Percentiles rank a stretch among this genome's conserved stretches.
phyloP scores from a whole-genome alignment of 345 rosid genomes.

The Jatropha curcas region DNA sequence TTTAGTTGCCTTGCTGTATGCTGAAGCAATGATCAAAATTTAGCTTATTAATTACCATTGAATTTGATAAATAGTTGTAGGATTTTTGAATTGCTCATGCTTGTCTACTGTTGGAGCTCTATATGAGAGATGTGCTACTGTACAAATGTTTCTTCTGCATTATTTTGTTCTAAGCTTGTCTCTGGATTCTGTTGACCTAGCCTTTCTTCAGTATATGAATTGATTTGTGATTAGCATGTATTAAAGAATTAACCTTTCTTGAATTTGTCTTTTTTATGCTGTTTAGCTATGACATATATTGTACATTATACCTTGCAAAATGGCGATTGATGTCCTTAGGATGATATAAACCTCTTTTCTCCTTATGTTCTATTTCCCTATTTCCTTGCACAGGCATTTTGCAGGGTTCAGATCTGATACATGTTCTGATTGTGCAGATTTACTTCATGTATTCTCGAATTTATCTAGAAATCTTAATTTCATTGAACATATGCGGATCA shows the following conservation, averaged over 20 bases:
- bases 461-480: slow-evolving; percentile 72
- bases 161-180: background rate
- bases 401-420: slow-evolving; percentile 13
- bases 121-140: background rate
- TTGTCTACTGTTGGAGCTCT: background rate
- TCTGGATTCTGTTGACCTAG: background rate
- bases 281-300: background rate
- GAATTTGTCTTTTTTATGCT: background rate
- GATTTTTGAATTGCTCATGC: background rate
- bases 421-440: slow-evolving; percentile 48
- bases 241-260: background rate
- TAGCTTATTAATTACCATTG: background rate
- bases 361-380: background rate
- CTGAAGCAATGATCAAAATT: background rate
- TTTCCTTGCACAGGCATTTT: background rate
- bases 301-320: background rate
- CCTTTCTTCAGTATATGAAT: too few relatives aligned
- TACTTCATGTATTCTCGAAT: slow-evolving; percentile 77
- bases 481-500: slow-evolving; percentile 71
- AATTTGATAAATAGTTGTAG: background rate
- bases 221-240: background rate
- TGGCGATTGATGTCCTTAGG: background rate
- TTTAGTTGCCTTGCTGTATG: background rate
- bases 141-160: background rate
- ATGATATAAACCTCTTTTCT: background rate